Conservation (phyloP, 805 yeast species). For the Saccharomycopsis javanensis region DNA sequence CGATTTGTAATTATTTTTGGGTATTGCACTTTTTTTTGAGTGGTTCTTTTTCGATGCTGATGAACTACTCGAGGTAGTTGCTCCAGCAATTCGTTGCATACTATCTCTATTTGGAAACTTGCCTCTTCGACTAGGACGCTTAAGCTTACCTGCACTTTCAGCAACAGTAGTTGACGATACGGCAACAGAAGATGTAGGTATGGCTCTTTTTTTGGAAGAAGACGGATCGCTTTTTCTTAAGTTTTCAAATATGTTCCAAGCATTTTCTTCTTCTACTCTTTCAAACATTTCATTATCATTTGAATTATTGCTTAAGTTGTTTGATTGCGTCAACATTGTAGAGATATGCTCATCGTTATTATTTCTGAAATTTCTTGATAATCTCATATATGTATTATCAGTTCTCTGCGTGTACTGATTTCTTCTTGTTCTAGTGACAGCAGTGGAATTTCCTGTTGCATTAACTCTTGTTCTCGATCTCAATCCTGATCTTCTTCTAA, state of each 20-base stretch:
- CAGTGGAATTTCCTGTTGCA: background rate
- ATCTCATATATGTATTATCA: constrained; percentile 6
- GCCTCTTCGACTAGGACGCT: constrained; percentile 22
- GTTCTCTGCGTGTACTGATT: constrained; percentile 6
- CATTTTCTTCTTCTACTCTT: constrained; percentile 19
- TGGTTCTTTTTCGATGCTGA: background rate
- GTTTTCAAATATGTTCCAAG: constrained; percentile 15
- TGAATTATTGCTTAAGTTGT: background rate
- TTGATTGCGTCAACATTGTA: background rate
- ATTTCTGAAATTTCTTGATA: constrained; percentile 1
- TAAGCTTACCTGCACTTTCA: constrained; percentile 20
- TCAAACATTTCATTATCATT: background rate
- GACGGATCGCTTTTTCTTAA: constrained; percentile 9
- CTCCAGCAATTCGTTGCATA: background rate
- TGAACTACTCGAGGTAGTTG: background rate
- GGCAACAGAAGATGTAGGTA: background rate
- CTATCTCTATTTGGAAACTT: background rate
- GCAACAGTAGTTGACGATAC: background rate
- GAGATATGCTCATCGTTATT: background rate
- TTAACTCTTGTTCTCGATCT: background rate
- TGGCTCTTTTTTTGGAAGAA: background rate
- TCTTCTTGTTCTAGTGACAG: constrained; percentile 2
- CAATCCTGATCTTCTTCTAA: background rate
- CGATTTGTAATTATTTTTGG: background rate
- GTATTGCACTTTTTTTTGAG: background rate